phyloP scores from a whole-genome alignment of 306 rosid genomes.

The cucumber (Cucumis sativus) region Cucumber_9930_V3 NC_026660.2:3647501-3648000 shows the following conservation, averaged over 20 bases:
- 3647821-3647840: slow-evolving; percentile 13
- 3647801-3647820: slow-evolving; percentile 36
- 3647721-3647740: slow-evolving; percentile 18
- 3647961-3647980: background rate
- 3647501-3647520: background rate
- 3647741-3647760: slow-evolving; percentile 4
- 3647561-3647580: slow-evolving; percentile 10
- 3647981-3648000: background rate
- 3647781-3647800: slow-evolving; percentile 2
- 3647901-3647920: background rate
- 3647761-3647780: background rate
- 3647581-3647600: slow-evolving; percentile 20
- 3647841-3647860: slow-evolving; percentile 12
- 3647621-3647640: background rate
- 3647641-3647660: background rate
- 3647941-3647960: background rate
- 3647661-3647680: slow-evolving; percentile 3
- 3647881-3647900: slow-evolving; percentile 1
- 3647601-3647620: background rate
- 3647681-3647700: slow-evolving; percentile 17
- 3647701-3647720: slow-evolving; percentile 50
- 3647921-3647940: background rate
- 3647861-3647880: background rate
- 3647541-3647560: background rate
- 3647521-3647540: slow-evolving; percentile 34